Evolutionary conservation across 805 yeast species (phyloP).

Genomic region (Candida sonorensis): DNA sequence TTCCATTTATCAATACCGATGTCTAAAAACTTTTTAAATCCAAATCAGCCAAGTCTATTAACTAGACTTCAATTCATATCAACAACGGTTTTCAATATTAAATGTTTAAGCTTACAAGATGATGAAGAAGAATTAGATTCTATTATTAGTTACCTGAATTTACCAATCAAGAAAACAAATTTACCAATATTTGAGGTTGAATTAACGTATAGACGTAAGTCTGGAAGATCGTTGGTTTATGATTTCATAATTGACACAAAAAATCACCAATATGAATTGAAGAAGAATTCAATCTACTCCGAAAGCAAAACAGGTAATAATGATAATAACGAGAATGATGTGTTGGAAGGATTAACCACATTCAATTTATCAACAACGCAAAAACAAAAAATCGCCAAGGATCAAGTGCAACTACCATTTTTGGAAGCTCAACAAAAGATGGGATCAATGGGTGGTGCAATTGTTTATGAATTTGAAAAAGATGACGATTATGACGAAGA

Average conservation of each 20-base stretch:
- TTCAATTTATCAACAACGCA: conserved; percentile 74
- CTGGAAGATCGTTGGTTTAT: conserved; percentile 70
- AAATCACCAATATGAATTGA: conserved; percentile 34
- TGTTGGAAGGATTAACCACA: conserved; percentile 74
- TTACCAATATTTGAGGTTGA: conserved; percentile 36
- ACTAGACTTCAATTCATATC: conserved; percentile 57
- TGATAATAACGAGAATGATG: conserved; percentile 38
- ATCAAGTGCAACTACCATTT: conserved; percentile 85
- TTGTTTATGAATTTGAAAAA: conserved; percentile 90
- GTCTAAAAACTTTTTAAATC: neutral
- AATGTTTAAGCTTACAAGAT: conserved; percentile 31
- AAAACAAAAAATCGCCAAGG: conserved; percentile 71
- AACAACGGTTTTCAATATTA: conserved; percentile 59
- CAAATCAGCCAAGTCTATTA: conserved; percentile 16
- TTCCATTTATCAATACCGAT: conserved; percentile 37
- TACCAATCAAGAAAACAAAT: conserved; percentile 49
- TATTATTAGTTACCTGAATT: conserved; percentile 30
- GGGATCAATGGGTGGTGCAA: conserved; percentile 82
- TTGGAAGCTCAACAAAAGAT: conserved; percentile 72
- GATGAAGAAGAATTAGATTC: conserved; percentile 46
- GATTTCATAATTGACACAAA: conserved; percentile 44
- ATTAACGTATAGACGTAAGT: conserved; percentile 67
- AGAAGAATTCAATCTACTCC: too few species aligned
- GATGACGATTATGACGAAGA: conserved; percentile 98
- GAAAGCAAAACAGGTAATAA: too few species aligned